Conservation (phyloP, 2,329 filamentous ascomycete genomes). For the Neopestalotiopsis sp. region DNA sequence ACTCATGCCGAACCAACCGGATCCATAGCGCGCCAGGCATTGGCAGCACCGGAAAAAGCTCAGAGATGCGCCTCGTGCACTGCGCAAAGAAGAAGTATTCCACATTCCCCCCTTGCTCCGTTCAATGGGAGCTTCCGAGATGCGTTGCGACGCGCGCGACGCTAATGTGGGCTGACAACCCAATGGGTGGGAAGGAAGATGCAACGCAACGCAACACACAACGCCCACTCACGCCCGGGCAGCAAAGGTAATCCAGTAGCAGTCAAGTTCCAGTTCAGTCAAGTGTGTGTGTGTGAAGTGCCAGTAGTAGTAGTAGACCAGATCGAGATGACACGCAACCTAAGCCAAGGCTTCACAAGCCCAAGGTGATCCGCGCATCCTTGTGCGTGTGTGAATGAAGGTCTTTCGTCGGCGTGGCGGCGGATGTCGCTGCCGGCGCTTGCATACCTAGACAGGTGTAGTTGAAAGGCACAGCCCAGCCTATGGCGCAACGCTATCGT, state of each 20-base stretch:
- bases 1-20: constrained; percentile 1
- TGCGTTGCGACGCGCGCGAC: background rate
- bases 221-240: background rate
- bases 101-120: background rate
- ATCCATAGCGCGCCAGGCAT: background rate
- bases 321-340: constrained; percentile 18
- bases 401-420: background rate
- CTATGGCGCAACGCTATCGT: background rate
- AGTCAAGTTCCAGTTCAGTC: background rate
- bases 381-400: background rate
- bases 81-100: background rate
- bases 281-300: background rate
- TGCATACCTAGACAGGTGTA: background rate
- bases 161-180: constrained; percentile 1
- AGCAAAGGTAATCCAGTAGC: background rate
- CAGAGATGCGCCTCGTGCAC: background rate
- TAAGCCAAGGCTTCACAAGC: background rate
- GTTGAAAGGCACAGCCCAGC: background rate
- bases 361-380: background rate
- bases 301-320: background rate
- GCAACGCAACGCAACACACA: no score
- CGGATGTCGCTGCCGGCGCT: background rate
- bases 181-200: background rate
- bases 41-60: background rate
- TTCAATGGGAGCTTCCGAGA: background rate